A percentile compares a stretch with the other conserved stretches of the same genome.
These are phyloP conservation scores for Lumnitzera racemosa DNA, from an alignment of 345 rosid genomes.

Conservation along the genomic window DNA sequence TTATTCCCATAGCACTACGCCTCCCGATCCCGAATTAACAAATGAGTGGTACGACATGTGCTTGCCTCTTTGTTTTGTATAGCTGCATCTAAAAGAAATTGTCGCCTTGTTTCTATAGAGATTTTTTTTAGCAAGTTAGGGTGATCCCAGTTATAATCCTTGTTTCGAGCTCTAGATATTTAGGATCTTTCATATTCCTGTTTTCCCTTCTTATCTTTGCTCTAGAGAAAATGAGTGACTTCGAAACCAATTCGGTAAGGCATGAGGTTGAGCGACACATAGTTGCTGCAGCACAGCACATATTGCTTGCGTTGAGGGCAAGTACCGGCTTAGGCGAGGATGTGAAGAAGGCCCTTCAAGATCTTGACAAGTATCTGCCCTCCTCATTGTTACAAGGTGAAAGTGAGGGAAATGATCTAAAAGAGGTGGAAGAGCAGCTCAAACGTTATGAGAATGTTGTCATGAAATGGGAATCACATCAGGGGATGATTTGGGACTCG, in stretches of 20 bases:
- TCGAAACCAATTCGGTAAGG: conserved; percentile 15
- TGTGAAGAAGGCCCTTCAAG: conserved; percentile 32
- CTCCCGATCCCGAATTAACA: no score
- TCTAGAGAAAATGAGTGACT: conserved; percentile 18
- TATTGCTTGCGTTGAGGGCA: conserved; percentile 49
- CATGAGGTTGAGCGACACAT: conserved; percentile 58
- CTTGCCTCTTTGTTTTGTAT: no score
- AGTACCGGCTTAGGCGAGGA: conserved; percentile 41
- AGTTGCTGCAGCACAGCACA: conserved; percentile 49
- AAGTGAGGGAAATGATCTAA: conserved; percentile 20
- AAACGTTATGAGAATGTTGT: conserved; percentile 36
- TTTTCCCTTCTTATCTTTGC: not conserved
- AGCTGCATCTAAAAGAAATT: no score
- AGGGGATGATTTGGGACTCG: conserved; percentile 43
- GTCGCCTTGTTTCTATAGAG: no score
- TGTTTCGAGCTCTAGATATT: no score
- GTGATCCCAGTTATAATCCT: no score
- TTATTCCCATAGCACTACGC: no score
- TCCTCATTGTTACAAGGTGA: conserved; percentile 21
- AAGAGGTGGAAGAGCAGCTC: conserved; percentile 37
- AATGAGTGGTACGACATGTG: no score
- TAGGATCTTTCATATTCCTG: not conserved
- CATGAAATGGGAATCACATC: conserved; percentile 42
- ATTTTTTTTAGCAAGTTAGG: no score
- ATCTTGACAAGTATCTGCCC: conserved; percentile 46